Evolutionary conservation across 768 basidiomycete genomes (phyloP).

Genomic region (Cyathus striatus): DNA sequence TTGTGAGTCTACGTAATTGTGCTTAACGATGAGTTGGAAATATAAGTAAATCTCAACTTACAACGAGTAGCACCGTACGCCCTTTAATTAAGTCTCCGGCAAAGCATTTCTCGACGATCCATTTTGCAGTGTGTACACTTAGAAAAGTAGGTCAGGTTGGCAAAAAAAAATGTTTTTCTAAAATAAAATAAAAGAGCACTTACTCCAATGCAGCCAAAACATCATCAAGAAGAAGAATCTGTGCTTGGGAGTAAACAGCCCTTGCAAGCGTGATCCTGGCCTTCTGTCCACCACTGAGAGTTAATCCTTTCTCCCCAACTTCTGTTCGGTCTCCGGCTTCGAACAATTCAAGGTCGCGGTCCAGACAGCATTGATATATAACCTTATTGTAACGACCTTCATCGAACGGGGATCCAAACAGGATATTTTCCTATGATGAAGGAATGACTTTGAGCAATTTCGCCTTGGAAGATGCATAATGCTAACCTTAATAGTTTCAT

Average conservation of each 20-base stretch:
- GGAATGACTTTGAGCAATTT: background rate
- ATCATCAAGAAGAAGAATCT: slow-evolving; percentile 68
- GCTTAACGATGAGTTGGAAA: background rate
- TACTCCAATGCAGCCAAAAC: slow-evolving; percentile 58
- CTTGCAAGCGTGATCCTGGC: slow-evolving; percentile 41
- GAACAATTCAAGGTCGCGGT: slow-evolving; percentile 63
- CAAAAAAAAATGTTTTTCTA: background rate
- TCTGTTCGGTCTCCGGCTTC: slow-evolving; percentile 62
- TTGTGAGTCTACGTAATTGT: slow-evolving; percentile 30
- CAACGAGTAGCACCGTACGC: slow-evolving; percentile 79
- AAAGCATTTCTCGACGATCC: slow-evolving; percentile 75
- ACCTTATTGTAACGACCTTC: slow-evolving; percentile 73
- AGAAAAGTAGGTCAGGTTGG: background rate
- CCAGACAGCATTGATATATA: slow-evolving; percentile 65
- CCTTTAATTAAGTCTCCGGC: slow-evolving; percentile 69
- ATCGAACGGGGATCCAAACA: slow-evolving; percentile 71
- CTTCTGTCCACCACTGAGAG: slow-evolving; percentile 20
- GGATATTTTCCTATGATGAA: slow-evolving; percentile 53
- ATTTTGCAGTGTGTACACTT: slow-evolving; percentile 72
- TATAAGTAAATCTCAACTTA: slow-evolving; percentile 15
- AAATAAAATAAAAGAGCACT: slow-evolving; percentile 13
- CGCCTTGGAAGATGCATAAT: background rate
- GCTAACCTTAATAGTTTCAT: slow-evolving; percentile 9
- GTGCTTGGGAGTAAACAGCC: slow-evolving; percentile 43
- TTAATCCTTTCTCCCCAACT: slow-evolving; percentile 66